Percentiles rank a stretch among this genome's conserved stretches.
Conservation (phyloP, 2,329 filamentous ascomycete species). For the Fusarium verrucosum region DNA sequence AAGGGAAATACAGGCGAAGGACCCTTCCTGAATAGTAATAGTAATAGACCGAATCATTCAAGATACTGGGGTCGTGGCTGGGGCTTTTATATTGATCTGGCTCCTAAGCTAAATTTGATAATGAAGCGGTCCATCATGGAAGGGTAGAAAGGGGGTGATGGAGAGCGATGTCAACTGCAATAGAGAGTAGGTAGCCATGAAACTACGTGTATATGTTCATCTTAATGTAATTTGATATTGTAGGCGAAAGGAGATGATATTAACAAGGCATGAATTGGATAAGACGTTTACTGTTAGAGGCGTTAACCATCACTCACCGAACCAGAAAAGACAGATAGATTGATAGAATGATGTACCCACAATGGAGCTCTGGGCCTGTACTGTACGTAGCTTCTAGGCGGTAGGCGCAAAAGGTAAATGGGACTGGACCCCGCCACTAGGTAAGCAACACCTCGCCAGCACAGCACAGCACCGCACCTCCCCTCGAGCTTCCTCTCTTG, state of each 20-base stretch:
- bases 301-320: slow-evolving; percentile 15
- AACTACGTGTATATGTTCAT: background rate
- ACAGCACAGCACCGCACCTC: no score
- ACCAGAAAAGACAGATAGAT: slow-evolving; percentile 7
- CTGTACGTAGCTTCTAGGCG: no score
- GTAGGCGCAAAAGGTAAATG: slow-evolving; percentile 44
- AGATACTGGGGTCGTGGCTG: slow-evolving; percentile 25
- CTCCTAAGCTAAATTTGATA: slow-evolving; percentile 30
- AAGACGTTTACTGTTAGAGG: slow-evolving; percentile 27
- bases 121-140: slow-evolving; percentile 1
- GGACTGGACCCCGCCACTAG: slow-evolving; percentile 42
- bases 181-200: no score
- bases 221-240: slow-evolving; percentile 18
- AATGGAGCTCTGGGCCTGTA: slow-evolving; percentile 23
- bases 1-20: slow-evolving; percentile 16
- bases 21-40: slow-evolving; percentile 21
- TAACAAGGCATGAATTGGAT: slow-evolving; percentile 22
- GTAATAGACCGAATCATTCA: slow-evolving; percentile 20
- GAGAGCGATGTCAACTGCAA: background rate
- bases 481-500: slow-evolving; percentile 40
- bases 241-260: slow-evolving; percentile 28
- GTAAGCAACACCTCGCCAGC: slow-evolving; percentile 37
- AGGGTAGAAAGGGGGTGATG: slow-evolving; percentile 10
- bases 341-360: slow-evolving; percentile 38
- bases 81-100: slow-evolving; percentile 28